Base-by-base conservation (phyloP, 768 basidiomycete species). In the Pulveroboletus sp. region DNA sequence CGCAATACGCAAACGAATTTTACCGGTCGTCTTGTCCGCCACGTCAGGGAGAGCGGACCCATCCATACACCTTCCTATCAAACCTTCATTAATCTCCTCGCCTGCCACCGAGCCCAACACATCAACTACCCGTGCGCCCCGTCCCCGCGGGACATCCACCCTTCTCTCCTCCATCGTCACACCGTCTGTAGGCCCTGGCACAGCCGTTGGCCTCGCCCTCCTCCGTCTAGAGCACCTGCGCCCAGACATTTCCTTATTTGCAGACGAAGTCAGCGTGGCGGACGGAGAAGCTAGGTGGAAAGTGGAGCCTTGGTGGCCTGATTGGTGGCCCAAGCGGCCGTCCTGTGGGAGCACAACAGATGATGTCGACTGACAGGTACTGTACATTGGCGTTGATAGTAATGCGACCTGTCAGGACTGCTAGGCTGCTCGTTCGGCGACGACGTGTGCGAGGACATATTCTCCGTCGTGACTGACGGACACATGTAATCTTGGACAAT, bases 401-500 rank as follows among this genome's bases (percentile, higher is more conserved):
- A 41, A 44, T 44, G 31, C 8, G 37, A 47, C n/a, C 14, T n/a
- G 27, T 30, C 30, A 8, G 12, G 14, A 3, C 24, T 18, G 39
- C 56, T 44, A 57, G 28, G 47, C 44, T 46, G 21, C 42, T 39
- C 43, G 43, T 65, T 89, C 85, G 30, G 80, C 76, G 24, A 86
- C 51, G 26, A 93, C 88, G 15, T 79, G 78, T 12, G 86, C 76
- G 48, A 83, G 73, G 12, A 89, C 74, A 62, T 89, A 86, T 37
- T 87, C 85, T 10, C 85, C 86, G 57, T 93, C 91, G 56, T 93
- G 91, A 58, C 86, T 89, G 38, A 88, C 79, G 39, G 86, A 89
- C 24, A 81, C 76, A 58, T 90, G 84, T 15, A 88, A 65, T 24
- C 15, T 53, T n/a, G 49, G 56, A 6, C 11, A 44, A 17, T 27